Evolutionary conservation across 495 filamentous ascomycete species (phyloP).

Genomic region (Aspergillus panamensis): DNA sequence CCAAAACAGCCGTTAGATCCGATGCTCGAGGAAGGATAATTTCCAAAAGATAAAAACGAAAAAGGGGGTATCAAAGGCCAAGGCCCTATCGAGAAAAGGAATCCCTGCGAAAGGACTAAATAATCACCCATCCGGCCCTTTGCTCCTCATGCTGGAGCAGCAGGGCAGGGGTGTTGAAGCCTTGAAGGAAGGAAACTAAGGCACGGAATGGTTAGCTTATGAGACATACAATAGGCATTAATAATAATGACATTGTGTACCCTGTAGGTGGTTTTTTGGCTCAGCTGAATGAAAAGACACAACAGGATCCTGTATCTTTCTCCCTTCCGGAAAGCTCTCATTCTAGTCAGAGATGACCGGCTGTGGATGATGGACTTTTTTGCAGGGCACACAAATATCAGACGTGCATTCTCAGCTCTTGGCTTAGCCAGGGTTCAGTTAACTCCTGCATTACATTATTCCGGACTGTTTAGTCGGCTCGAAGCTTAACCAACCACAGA

Average conservation of each 20-base stretch:
- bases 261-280: not conserved
- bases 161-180: conserved; percentile 3
- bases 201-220: conserved; percentile 1
- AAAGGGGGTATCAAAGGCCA: not conserved
- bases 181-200: not conserved
- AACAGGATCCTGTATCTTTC: not conserved
- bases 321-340: not conserved
- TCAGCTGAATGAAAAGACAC: not conserved
- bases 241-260: not conserved
- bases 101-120: conserved; percentile 1
- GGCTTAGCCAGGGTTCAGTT: not conserved
- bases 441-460: no score
- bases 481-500: not conserved
- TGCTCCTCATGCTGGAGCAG: not conserved
- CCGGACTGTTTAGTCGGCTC: not conserved
- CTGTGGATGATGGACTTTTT: not conserved
- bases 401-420: not conserved
- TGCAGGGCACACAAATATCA: not conserved
- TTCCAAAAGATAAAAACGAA: not conserved
- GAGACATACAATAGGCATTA: not conserved
- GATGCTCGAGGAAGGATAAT: not conserved
- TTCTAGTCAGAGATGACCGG: not conserved
- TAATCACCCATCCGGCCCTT: not conserved
- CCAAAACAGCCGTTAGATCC: not conserved
- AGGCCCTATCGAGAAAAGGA: not conserved